Evolutionary conservation across 148 eudicot genomes (phyloP).

Genomic region (Arbutus unedo): DNA sequence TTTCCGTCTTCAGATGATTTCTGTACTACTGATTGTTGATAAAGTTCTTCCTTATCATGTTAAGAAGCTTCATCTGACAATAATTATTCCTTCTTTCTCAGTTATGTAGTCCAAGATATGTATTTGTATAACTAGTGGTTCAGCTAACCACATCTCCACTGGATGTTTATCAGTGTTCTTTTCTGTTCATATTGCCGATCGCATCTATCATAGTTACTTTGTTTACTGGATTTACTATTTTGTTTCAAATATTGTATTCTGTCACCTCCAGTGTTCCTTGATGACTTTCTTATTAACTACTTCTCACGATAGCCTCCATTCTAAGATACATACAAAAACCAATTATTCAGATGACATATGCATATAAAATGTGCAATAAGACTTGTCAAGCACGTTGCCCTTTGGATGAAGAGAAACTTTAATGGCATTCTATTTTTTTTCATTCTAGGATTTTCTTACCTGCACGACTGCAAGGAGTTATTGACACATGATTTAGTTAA

Average conservation of each 20-base stretch:
- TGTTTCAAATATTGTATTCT: background rate
- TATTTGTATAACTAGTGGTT: too few species aligned
- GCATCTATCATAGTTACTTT: too few species aligned
- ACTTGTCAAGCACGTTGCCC: background rate
- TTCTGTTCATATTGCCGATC: too few species aligned
- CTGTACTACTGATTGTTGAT: background rate
- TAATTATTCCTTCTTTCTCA: background rate
- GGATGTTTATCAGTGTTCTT: too few species aligned
- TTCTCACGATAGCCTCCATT: background rate
- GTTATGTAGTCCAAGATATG: background rate
- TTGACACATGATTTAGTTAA: background rate
- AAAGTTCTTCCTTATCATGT: background rate
- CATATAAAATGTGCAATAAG: background rate
- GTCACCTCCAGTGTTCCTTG: background rate
- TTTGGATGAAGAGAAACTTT: background rate
- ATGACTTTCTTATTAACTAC: background rate
- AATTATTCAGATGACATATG: background rate
- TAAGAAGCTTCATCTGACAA: background rate
- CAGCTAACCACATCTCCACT: too few species aligned
- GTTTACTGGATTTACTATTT: background rate
- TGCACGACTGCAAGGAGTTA: background rate
- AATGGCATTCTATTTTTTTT: background rate
- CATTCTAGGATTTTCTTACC: background rate
- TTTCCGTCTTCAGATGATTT: conserved; percentile 4
- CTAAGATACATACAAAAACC: background rate